Conservation (phyloP, 805 yeast species). For the Candida nonsorbophila region DNA sequence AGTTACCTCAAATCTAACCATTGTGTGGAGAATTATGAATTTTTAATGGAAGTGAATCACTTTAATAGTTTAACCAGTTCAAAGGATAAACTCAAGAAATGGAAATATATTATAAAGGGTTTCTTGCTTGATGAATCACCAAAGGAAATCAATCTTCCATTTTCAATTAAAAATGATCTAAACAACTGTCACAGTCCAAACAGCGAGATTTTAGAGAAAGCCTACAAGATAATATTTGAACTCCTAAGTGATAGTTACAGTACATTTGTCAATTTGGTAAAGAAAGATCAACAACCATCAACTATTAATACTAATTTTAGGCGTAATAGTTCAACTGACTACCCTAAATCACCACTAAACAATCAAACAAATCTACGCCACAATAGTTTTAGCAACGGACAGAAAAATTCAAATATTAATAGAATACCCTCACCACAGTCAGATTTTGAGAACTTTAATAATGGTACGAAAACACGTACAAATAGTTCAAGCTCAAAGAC, state of each 20-base stretch:
- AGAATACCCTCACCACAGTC: slow-evolving; percentile 11
- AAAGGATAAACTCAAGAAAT: slow-evolving; percentile 9
- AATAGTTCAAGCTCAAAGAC: not conserved
- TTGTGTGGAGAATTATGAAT: slow-evolving; percentile 34
- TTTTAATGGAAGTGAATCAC: slow-evolving; percentile 13
- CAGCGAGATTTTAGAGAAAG: slow-evolving; percentile 8
- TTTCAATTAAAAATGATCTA: slow-evolving; percentile 14
- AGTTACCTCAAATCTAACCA: slow-evolving; percentile 23
- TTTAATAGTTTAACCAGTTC: slow-evolving; percentile 4
- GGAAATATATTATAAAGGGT: slow-evolving; percentile 21
- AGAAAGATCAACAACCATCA: slow-evolving; percentile 1
- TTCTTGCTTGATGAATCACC: slow-evolving; percentile 22
- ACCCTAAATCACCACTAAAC: slow-evolving; percentile 11
- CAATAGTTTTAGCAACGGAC: not conserved
- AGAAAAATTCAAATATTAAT: slow-evolving; percentile 3
- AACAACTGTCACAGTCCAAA: slow-evolving; percentile 15
- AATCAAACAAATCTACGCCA: too few species aligned
- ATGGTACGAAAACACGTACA: slow-evolving; percentile 1
- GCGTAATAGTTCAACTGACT: slow-evolving; percentile 6
- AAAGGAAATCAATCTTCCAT: slow-evolving; percentile 31
- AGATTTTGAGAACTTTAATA: slow-evolving; percentile 8
- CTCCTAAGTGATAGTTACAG: slow-evolving; percentile 25
- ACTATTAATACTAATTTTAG: not conserved
- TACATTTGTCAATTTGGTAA: slow-evolving; percentile 19
- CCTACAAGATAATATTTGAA: slow-evolving; percentile 19